Evolutionary conservation across 441 rosid genomes (phyloP).

Genomic region (Pelargonium myrrhifolium): DNA sequence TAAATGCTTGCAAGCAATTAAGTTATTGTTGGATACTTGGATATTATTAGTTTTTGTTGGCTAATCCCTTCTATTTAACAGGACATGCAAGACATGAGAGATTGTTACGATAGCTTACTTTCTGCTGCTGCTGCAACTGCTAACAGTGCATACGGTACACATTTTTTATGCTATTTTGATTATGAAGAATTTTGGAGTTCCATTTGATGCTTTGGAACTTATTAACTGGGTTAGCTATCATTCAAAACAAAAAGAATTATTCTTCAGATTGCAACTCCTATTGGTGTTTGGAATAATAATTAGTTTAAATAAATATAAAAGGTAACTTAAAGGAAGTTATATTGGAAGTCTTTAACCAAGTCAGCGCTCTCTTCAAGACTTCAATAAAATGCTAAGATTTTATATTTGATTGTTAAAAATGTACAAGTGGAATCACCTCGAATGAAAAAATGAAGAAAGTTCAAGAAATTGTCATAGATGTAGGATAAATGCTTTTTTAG

Average conservation of each 20-base stretch:
- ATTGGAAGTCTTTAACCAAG: too few relatives aligned
- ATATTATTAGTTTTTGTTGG: not conserved
- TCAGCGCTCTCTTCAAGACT: not conserved
- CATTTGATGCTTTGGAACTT: not conserved
- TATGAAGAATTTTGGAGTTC: not conserved
- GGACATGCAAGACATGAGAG: constrained; percentile 90
- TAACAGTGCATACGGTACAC: constrained; percentile 84
- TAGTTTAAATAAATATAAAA: too few relatives aligned
- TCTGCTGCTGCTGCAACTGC: constrained; percentile 93
- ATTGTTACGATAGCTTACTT: constrained; percentile 90
- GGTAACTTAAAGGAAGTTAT: too few relatives aligned
- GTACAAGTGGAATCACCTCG: not conserved
- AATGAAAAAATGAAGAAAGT: not conserved
- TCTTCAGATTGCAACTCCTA: not conserved
- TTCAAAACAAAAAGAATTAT: not conserved
- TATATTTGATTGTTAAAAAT: not conserved
- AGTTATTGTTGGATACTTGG: not conserved
- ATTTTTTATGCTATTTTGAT: not conserved
- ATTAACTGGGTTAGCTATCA: not conserved
- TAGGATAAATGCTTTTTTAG: not conserved
- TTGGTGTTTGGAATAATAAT: too few relatives aligned
- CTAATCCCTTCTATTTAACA: constrained; percentile 22
- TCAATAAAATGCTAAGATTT: not conserved
- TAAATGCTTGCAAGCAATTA: not conserved
- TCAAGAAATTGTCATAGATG: not conserved